Conservation (phyloP, 2,329 filamentous ascomycete species). For the Aureobasidium zeae region DNA sequence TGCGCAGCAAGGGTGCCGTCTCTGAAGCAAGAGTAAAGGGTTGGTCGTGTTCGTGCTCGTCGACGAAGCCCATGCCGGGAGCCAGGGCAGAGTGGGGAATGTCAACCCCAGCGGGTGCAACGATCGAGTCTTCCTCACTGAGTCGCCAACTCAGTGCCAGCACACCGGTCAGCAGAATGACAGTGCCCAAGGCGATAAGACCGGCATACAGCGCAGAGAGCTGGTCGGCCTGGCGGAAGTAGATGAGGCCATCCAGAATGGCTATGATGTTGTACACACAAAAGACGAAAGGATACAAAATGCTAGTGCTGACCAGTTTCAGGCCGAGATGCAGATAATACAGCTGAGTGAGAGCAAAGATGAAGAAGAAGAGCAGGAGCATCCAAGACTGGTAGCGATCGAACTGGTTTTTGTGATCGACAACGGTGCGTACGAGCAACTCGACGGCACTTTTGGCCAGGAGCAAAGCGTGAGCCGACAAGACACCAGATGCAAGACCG, state of each 20-base stretch:
- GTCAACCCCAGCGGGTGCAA: slow-evolving; percentile 38
- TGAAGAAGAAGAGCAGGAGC: slow-evolving; percentile 71
- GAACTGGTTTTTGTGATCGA: slow-evolving; percentile 86
- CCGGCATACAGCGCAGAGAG: slow-evolving; percentile 67
- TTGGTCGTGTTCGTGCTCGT: slow-evolving; percentile 43
- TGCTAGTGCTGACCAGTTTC: slow-evolving; percentile 88
- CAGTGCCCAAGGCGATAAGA: slow-evolving; percentile 77
- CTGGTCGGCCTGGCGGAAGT: slow-evolving; percentile 80
- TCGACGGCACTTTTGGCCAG: slow-evolving; percentile 96
- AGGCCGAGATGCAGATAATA: slow-evolving; percentile 92
- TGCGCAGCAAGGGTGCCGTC: slow-evolving; percentile 19
- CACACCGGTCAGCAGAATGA: slow-evolving; percentile 77
- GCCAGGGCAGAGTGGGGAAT: slow-evolving; percentile 59
- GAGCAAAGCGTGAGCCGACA: slow-evolving; percentile 86
- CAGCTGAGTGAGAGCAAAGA: slow-evolving; percentile 76
- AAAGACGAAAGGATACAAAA: slow-evolving; percentile 94
- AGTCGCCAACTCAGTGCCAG: slow-evolving; percentile 89
- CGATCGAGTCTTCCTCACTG: slow-evolving; percentile 57
- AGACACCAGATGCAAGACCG: slow-evolving; percentile 76
- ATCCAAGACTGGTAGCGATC: slow-evolving; percentile 91
- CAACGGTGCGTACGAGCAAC: slow-evolving; percentile 74
- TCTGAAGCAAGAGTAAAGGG: slow-evolving; percentile 3
- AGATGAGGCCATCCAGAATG: slow-evolving; percentile 92
- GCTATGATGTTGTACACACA: slow-evolving; percentile 99
- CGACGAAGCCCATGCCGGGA: slow-evolving; percentile 73